These are phyloP conservation scores for Ceratobasidium papillatum DNA, from an alignment of 1,284 basidiomycete species.

Conservation along the genomic window DNA sequence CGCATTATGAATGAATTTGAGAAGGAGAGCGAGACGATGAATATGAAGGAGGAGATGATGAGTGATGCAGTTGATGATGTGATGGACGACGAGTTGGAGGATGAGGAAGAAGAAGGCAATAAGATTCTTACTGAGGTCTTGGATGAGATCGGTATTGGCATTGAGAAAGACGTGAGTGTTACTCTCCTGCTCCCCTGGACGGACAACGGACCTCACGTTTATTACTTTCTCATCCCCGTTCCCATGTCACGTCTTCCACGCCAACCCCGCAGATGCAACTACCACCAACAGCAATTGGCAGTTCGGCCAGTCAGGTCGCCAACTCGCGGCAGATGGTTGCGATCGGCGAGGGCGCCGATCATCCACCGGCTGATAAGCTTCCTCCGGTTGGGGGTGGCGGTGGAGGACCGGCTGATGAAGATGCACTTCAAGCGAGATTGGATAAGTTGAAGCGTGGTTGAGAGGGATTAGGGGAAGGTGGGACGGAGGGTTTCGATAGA, in stretches of 20 bases:
- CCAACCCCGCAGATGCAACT: slow-evolving; percentile 71
- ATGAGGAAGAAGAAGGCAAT: slow-evolving; percentile 96
- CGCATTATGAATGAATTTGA: slow-evolving; percentile 98
- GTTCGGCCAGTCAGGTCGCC: slow-evolving; percentile 67
- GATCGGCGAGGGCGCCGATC: slow-evolving; percentile 68
- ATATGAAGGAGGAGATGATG: slow-evolving; percentile 99
- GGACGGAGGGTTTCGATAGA: background rate
- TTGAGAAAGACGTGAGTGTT: slow-evolving; percentile 84
- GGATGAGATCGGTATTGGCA: slow-evolving; percentile 94
- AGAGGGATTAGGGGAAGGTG: background rate
- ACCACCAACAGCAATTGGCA: slow-evolving; percentile 74
- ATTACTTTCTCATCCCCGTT: slow-evolving; percentile 4
- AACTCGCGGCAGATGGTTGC: slow-evolving; percentile 81
- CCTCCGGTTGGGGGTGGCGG: slow-evolving; percentile 55
- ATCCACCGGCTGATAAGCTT: slow-evolving; percentile 49
- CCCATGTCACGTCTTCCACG: background rate
- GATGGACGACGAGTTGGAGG: slow-evolving; percentile 93
- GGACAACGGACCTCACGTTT: slow-evolving; percentile 40
- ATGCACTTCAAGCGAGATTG: slow-evolving; percentile 85
- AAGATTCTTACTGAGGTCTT: slow-evolving; percentile 96
- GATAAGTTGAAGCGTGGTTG: slow-evolving; percentile 65
- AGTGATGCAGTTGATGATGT: slow-evolving; percentile 97
- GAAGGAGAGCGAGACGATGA: slow-evolving; percentile 96
- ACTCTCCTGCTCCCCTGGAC: background rate
- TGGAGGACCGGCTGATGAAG: slow-evolving; percentile 75